A percentile compares a stretch with the other conserved stretches of the same genome.
phyloP scores from a whole-genome alignment of 2,329 filamentous ascomycete genomes.

The Fusarium sp. region DNA sequence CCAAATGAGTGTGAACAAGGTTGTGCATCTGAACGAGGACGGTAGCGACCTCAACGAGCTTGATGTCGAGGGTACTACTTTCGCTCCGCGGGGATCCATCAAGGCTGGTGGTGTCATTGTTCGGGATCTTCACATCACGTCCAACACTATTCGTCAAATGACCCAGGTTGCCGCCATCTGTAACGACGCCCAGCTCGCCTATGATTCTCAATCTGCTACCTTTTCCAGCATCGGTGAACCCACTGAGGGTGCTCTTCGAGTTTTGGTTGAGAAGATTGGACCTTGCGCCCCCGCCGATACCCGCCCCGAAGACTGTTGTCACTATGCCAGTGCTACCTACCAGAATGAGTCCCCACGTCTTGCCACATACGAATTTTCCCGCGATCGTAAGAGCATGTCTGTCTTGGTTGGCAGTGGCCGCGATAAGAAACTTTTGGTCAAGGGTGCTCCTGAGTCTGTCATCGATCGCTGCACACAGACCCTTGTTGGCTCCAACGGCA shows the following conservation, averaged over 20 bases:
- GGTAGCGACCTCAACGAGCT: slow-evolving; percentile 85
- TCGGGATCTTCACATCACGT: slow-evolving; percentile 75
- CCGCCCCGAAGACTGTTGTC: slow-evolving; percentile 73
- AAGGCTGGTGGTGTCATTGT: slow-evolving; percentile 75
- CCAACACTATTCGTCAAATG: slow-evolving; percentile 83
- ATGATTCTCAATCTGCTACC: slow-evolving; percentile 78
- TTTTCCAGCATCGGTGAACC: slow-evolving; percentile 92
- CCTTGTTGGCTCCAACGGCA: slow-evolving; percentile 81
- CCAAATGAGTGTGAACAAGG: slow-evolving; percentile 97
- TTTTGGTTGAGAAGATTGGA: slow-evolving; percentile 93
- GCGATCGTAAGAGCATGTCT: slow-evolving; percentile 99
- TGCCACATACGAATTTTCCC: slow-evolving; percentile 95
- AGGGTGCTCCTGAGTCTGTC: slow-evolving; percentile 95
- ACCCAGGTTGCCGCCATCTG: slow-evolving; percentile 79
- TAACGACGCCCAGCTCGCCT: slow-evolving; percentile 87
- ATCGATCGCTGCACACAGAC: slow-evolving; percentile 90
- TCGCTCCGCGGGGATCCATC: slow-evolving; percentile 84
- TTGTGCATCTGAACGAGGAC: slow-evolving; percentile 82
- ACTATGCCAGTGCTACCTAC: slow-evolving; percentile 87
- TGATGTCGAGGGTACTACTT: slow-evolving; percentile 92
- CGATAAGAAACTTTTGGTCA: slow-evolving; percentile 87
- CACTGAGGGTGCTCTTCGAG: slow-evolving; percentile 92
- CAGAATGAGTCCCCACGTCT: slow-evolving; percentile 80
- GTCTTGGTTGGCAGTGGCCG: slow-evolving; percentile 81
- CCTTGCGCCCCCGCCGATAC: slow-evolving; percentile 73